These are phyloP conservation scores for Fomitopsis pinicola DNA, from an alignment of 1,284 basidiomycete species.

Conservation along the genomic window DNA sequence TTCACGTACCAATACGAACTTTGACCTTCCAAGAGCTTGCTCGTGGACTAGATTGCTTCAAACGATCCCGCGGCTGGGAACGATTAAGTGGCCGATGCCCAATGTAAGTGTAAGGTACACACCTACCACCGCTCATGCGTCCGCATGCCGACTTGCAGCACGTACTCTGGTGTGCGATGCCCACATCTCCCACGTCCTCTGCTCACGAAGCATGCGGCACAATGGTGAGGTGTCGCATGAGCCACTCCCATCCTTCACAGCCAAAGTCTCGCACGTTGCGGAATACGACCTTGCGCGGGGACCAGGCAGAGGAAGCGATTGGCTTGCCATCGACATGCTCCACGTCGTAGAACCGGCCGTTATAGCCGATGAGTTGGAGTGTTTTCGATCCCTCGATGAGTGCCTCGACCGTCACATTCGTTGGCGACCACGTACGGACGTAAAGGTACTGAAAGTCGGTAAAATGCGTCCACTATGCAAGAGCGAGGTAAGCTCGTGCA, in stretches of 20 bases:
- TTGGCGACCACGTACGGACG: not conserved
- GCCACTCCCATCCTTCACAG: not conserved
- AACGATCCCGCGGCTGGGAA: not conserved
- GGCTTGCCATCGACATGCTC: not conserved
- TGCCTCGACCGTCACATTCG: not conserved
- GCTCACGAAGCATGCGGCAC: not conserved
- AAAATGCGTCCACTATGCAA: not conserved
- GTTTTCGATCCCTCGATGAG: not conserved
- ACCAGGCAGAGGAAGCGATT: not conserved
- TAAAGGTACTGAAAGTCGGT: not conserved
- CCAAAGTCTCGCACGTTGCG: not conserved
- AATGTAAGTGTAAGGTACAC: not conserved
- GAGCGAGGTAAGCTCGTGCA: too few relatives aligned
- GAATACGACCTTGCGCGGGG: not conserved
- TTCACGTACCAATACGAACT: too few relatives aligned
- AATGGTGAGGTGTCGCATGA: constrained; percentile 1
- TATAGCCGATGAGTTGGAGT: not conserved
- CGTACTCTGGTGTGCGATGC: not conserved
- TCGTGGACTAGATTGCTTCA: too few relatives aligned
- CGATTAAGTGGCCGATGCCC: not conserved
- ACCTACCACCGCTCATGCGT: not conserved
- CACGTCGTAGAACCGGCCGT: not conserved
- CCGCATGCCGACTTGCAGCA: not conserved
- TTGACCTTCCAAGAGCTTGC: too few relatives aligned
- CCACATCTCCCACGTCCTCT: not conserved